Percentiles rank a stretch among this genome's conserved stretches.
Conservation (phyloP, 192 early-diverging fungal species). For the Funneliformis geosporum region DNA sequence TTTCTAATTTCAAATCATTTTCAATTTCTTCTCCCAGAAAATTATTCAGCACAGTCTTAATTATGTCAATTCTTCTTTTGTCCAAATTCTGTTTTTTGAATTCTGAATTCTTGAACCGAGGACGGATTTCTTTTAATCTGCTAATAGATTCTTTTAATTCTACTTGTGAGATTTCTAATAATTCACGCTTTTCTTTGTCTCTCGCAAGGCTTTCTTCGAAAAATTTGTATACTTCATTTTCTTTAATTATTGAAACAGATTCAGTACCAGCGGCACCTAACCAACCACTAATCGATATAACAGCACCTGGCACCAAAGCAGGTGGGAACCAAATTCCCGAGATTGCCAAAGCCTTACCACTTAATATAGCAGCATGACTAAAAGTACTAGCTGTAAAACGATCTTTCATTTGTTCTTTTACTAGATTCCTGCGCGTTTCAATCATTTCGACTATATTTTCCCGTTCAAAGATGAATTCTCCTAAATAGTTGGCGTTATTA, state of each 20-base stretch:
- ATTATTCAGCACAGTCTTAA: neutral
- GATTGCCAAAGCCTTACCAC: neutral
- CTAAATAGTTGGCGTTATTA: neutral
- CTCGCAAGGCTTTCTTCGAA: neutral
- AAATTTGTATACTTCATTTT: neutral
- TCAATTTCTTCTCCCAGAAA: neutral
- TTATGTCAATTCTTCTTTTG: neutral
- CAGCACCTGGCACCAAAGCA: neutral
- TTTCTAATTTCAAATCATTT: neutral
- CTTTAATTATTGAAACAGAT: neutral
- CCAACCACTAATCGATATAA: neutral
- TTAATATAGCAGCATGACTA: neutral
- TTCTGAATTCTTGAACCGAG: neutral
- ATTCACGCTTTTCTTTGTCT: conserved; percentile 6
- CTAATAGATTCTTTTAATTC: neutral
- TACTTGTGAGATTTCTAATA: neutral
- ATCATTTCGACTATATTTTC: neutral
- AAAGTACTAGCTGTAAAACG: neutral
- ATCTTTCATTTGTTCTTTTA: conserved; percentile 10
- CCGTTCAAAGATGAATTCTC: neutral
- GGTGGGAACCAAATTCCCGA: conserved; percentile 17
- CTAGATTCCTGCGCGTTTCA: neutral
- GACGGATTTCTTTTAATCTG: neutral
- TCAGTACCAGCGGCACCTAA: neutral
- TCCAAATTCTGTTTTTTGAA: neutral